phyloP scores from a whole-genome alignment of 2,329 filamentous ascomycete species.

The Incumbomyces lentus region DNA sequence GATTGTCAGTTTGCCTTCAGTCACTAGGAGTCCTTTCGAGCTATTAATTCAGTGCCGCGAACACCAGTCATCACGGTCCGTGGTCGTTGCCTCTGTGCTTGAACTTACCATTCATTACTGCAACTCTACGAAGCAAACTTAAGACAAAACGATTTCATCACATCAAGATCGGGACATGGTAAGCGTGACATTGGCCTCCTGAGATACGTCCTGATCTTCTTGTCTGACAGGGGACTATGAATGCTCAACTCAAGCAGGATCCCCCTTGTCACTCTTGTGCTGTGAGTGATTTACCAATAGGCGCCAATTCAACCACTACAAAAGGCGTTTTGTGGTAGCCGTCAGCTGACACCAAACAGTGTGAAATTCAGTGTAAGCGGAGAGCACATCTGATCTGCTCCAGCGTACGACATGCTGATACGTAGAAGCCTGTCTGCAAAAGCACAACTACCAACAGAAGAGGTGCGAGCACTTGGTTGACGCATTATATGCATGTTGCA shows the following conservation, averaged over 20 bases:
- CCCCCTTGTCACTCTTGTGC: slow-evolving; percentile 80
- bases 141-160: no score
- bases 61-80: no score
- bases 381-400: background rate
- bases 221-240: slow-evolving; percentile 31
- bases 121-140: no score
- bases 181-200: no score
- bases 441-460: slow-evolving; percentile 73
- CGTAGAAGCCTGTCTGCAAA: slow-evolving; percentile 64
- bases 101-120: no score
- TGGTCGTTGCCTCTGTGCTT: no score
- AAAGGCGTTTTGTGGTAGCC: background rate
- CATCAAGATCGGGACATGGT: background rate
- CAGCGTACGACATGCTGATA: background rate
- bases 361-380: slow-evolving; percentile 72
- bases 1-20: no score
- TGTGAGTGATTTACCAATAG: slow-evolving; percentile 40
- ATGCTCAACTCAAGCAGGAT: slow-evolving; percentile 61
- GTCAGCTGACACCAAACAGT: slow-evolving; percentile 40
- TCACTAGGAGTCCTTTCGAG: no score
- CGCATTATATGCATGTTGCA: slow-evolving; percentile 87
- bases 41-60: no score
- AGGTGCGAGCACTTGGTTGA: slow-evolving; percentile 71
- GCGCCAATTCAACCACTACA: slow-evolving; percentile 6
- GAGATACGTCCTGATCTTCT: background rate